Evolutionary conservation across 306 rosid species (phyloP), one percentile per base, ranked within the genome.

Genomic region (Corylus americana): DNA sequence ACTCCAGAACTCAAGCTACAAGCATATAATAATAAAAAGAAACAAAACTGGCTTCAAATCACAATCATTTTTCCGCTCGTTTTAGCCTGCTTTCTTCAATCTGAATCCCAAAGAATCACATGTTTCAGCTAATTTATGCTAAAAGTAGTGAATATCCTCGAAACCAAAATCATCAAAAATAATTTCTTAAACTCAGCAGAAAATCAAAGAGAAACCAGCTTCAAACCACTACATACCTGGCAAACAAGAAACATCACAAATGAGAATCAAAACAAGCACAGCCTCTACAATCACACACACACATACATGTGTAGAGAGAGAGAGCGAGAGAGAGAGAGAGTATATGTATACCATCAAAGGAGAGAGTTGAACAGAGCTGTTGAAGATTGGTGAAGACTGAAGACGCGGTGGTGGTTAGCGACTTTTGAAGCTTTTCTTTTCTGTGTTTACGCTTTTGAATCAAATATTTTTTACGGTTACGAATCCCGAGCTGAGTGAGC

Each of bases 401-500:
- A 42, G 45, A 42, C 45, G 71, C 20, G 31, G 20, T 13, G 31
- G 49, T 70, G 1, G 55, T 17, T 62, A 59, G 12, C 29, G 9
- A 35, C 13, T 27, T 78, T 17, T 42, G 61, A 51, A 67, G 50
- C 77, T 64, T 13, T 29, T 17, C 48, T 62, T 10, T 35, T 70
- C 25, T 62, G 68, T 35, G 75, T 55, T 71, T 42, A 75, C 35
- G 71, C 47, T 81, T 82, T 87, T 69, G 78, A 82, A 79, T 35
- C 84, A 83, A 39, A 55, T 72, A 47, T 22, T 68, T 62, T 55
- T 51, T 64, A 77, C 62, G 77, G 57, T 68, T 72, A 70, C 81
- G 80, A 86, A 83, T 88, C 88, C 81, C 83, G 62, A 85, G 78
- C 74, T 11, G 45, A 25, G 58, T 20, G 29, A 48, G 25, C 37